Conservation (phyloP, 2,329 filamentous ascomycete genomes). For the Neonectria faginata region DNA sequence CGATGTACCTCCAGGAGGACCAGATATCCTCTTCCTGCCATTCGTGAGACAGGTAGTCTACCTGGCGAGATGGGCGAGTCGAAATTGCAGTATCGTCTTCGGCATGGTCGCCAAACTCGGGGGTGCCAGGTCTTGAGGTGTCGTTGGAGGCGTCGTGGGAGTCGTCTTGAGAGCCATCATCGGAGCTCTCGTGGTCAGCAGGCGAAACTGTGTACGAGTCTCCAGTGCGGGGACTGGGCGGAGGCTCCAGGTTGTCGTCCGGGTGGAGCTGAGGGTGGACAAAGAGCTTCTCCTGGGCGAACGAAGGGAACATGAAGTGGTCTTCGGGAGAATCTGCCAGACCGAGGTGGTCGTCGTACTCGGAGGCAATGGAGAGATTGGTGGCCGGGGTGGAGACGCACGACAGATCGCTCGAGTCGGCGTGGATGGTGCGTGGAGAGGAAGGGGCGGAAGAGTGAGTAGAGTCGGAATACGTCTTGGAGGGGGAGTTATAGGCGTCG, state of each 20-base stretch:
- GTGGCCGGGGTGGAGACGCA: constrained; percentile 73
- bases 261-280: constrained; percentile 47
- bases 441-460: constrained; percentile 66
- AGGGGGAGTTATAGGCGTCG: constrained; percentile 59
- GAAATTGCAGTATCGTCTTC: constrained; percentile 85
- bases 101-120: constrained; percentile 69
- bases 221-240: constrained; percentile 61
- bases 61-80: constrained; percentile 82
- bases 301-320: constrained; percentile 59
- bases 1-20: constrained; percentile 95
- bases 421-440: constrained; percentile 64
- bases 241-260: constrained; percentile 60
- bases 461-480: constrained; percentile 59
- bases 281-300: constrained; percentile 61
- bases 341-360: constrained; percentile 62
- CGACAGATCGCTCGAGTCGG: constrained; percentile 67
- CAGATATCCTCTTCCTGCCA: constrained; percentile 98
- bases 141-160: constrained; percentile 49
- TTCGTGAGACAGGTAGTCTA: constrained; percentile 94
- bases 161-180: constrained; percentile 51
- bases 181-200: constrained; percentile 64
- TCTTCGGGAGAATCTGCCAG: constrained; percentile 60
- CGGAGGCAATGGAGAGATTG: constrained; percentile 71
- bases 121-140: constrained; percentile 69
- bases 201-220: constrained; percentile 66